Base-by-base conservation (phyloP, 345 rosid species). In the Ceriops tagal region DNA sequence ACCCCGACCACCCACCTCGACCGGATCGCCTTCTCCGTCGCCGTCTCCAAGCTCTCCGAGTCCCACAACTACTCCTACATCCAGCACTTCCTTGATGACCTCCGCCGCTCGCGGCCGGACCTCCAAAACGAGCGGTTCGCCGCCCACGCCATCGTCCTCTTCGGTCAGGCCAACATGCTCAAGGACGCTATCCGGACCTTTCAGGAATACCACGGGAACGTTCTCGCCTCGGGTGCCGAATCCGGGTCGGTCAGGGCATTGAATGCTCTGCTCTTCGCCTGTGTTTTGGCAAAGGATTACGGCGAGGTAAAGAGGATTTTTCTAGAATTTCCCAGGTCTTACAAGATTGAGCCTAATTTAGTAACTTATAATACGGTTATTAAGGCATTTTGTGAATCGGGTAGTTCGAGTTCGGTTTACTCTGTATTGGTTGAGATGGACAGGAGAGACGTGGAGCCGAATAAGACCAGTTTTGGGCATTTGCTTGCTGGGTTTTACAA, bases 391-490 rank as follows among this genome's bases (percentile, higher is more conserved):
- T 78, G 83, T 31, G 92, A 89, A 68, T 83, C 89, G 1, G 89
- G 87, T 32, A 85, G 88, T 3, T 37, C 96, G 4, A 86, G 82
- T 26, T 91, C 93, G 0, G 78, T 75, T 0, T 95, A 84, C 65
- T 92, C 97, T 1, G 61, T 87, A 21, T 47, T 95, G 68, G 85
- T 86, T 0, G 96, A 95, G 74, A 95, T 95, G 99, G 86, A 88
- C 65, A 85, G 81, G 72, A 84, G 84, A 58, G 77, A 86, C 6
- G 61, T 86, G 5, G 80, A 55, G 63, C 97, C 99, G 0, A 82
- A 79, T 6, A 56, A 78, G 2, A 70, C 76, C 1, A 85, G 76
- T 27, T 92, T 92, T 30, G 90, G 87, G 58, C 19, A 58, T 15
- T 66, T 85, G 83, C 71, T 95, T 46, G 67, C 81, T 47, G 99